phyloP scores from a whole-genome alignment of 495 filamentous ascomycete species.

The Daldinia childiae region DNA sequence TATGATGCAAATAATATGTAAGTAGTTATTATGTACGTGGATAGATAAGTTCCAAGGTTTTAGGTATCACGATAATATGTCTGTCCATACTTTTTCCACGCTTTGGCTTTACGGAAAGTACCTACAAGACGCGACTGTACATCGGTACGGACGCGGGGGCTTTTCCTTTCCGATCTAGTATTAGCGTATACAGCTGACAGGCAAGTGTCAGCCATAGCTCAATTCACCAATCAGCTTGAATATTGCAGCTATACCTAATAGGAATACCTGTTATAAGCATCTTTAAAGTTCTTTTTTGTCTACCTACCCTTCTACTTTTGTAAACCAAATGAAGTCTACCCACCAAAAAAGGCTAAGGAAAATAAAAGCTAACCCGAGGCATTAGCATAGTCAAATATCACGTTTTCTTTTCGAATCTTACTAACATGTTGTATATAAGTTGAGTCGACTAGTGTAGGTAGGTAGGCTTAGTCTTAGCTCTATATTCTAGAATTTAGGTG shows the following conservation, averaged over 20 bases:
- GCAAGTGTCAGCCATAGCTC: not conserved
- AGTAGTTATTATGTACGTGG: slow-evolving; percentile 1
- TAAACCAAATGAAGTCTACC: not conserved
- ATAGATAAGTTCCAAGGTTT: not conserved
- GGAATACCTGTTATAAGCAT: not conserved
- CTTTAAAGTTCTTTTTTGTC: not conserved
- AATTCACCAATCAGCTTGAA: slow-evolving; percentile 3
- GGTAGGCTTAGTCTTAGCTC: not conserved
- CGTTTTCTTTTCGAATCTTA: not conserved
- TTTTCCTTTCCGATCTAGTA: slow-evolving; percentile 15
- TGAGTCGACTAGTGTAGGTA: not conserved
- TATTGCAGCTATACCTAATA: not conserved
- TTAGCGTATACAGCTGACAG: not conserved
- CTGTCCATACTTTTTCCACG: not conserved
- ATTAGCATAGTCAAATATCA: not conserved
- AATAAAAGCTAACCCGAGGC: too few relatives aligned
- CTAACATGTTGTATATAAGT: not conserved
- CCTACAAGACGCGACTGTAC: slow-evolving; percentile 26
- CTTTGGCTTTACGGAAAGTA: slow-evolving; percentile 18
- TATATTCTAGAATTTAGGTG: not conserved
- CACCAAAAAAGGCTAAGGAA: not conserved
- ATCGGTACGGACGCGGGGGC: slow-evolving; percentile 22
- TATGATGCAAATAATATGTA: not conserved
- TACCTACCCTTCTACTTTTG: not conserved
- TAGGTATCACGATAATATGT: slow-evolving; percentile 15